Base-by-base conservation (phyloP, 441 rosid species). In the Pelargonium citronellum region DNA sequence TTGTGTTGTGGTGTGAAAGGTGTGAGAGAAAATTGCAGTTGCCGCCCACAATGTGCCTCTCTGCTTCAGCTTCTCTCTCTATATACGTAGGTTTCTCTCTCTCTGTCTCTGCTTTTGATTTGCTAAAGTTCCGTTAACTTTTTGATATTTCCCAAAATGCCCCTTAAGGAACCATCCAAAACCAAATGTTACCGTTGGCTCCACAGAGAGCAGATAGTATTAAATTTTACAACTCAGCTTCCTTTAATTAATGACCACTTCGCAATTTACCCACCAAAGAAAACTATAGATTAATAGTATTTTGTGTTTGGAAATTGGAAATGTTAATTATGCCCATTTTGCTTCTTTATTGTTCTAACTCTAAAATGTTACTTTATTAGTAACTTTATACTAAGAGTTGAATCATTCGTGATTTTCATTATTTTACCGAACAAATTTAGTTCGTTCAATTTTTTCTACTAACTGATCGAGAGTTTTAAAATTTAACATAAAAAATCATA, bases 101-200 rank as follows among this genome's bases (percentile, higher is more conserved):
- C 2, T 12, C 58, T 62, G 37, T 57, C 39, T 46, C 53, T 15
- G 46, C 65, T 68, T 53, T 69, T 68, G 41, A 58, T 74, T 76
- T 19, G 11, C 68, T 69, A 81, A 81, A 79, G 75, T 82, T 67
- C 87, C 89, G 92, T 89, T 89, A 80, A 76, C 78, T 67, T 80
- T 71, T 64, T 44, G 0, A 0, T 37, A 70, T 34, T 84, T 71
- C 91, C 97, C 51, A 74, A 75, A 86, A 16, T 89, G 75, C 91
- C 98, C 96, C 81, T 79, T 22, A 73, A 80, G 84, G 82, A 87
- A 79, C 86, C 66, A 27, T 27, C 84, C 88, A 91, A 81, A 89
- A 79, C 83, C 46, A 68, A 70, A 91, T 84, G 79, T 89, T 84
- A 94, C 97, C 98, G 98, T 94, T 94, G 89, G 80, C 71, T 55